These are phyloP conservation scores for Simplicillium sp. DNA, from an alignment of 2,329 filamentous ascomycete species.

Conservation along the genomic window DNA sequence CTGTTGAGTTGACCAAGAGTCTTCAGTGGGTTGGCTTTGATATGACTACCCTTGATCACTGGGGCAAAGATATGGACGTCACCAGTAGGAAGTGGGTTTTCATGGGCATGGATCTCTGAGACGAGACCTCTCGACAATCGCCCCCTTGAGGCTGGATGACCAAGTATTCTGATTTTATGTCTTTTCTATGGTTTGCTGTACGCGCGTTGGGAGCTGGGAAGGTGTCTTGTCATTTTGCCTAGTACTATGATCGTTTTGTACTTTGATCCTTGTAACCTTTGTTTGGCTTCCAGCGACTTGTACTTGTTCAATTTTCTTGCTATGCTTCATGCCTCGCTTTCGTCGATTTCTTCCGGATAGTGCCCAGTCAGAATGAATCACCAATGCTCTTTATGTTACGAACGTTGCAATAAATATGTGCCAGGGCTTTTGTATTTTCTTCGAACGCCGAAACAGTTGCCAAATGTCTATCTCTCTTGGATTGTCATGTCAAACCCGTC, in stretches of 20 bases:
- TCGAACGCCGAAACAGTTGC: not conserved
- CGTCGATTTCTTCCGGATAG: no score
- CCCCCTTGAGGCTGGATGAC: not conserved
- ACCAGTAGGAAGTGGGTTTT: constrained; percentile 77
- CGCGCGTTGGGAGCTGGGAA: constrained; percentile 1
- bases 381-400: no score
- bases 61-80: constrained; percentile 54
- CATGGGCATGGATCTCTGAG: constrained; percentile 75
- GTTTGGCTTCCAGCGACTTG: no score
- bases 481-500: not conserved
- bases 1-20: constrained; percentile 64
- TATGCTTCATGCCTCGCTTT: no score
- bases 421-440: not conserved
- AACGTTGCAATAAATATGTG: no score
- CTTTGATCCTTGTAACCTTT: constrained; percentile 1
- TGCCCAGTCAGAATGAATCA: no score
- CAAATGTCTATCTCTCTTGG: not conserved
- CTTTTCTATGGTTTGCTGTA: constrained; percentile 10
- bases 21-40: constrained; percentile 92
- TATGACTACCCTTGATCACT: constrained; percentile 69
- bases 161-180: not conserved
- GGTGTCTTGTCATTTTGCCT: not conserved
- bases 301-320: no score
- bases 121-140: not conserved
- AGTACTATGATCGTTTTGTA: constrained; percentile 8